phyloP scores from a whole-genome alignment of 345 rosid species.

The Aquilaria sinensis region DNA sequence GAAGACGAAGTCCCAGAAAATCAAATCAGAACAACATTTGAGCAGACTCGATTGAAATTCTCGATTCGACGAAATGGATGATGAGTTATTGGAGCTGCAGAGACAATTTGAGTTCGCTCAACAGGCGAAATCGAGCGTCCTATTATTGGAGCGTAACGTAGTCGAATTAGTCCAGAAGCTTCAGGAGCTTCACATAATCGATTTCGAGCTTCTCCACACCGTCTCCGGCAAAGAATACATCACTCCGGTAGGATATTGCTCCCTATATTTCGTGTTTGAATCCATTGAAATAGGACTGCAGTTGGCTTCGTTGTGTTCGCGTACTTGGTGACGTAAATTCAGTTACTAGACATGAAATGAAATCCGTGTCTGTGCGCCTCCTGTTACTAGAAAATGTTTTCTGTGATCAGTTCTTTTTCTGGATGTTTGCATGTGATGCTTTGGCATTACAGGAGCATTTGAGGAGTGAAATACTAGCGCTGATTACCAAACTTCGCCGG shows the following conservation, averaged over 20 bases:
- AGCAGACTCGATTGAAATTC: too few relatives aligned
- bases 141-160: slow-evolving; percentile 87
- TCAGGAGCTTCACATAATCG: slow-evolving; percentile 82
- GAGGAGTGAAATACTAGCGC: slow-evolving; percentile 61
- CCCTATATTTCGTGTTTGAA: slow-evolving; percentile 2
- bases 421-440: slow-evolving; percentile 13
- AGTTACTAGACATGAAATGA: neutral
- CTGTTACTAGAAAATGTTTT: neutral
- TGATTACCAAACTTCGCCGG: slow-evolving; percentile 67
- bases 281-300: slow-evolving; percentile 2
- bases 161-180: slow-evolving; percentile 97
- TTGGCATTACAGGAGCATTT: slow-evolving; percentile 56
- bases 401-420: neutral
- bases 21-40: too few relatives aligned
- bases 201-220: slow-evolving; percentile 97
- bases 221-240: slow-evolving; percentile 94
- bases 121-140: slow-evolving; percentile 80
- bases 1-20: too few relatives aligned
- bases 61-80: slow-evolving; percentile 52
- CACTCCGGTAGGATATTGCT: slow-evolving; percentile 50
- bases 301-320: too few relatives aligned
- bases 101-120: slow-evolving; percentile 92
- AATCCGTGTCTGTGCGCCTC: neutral
- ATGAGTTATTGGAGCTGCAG: slow-evolving; percentile 80
- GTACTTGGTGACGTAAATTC: too few relatives aligned